Conservation (phyloP, 345 rosid genomes). For the Hibiscus mutabilis region DNA sequence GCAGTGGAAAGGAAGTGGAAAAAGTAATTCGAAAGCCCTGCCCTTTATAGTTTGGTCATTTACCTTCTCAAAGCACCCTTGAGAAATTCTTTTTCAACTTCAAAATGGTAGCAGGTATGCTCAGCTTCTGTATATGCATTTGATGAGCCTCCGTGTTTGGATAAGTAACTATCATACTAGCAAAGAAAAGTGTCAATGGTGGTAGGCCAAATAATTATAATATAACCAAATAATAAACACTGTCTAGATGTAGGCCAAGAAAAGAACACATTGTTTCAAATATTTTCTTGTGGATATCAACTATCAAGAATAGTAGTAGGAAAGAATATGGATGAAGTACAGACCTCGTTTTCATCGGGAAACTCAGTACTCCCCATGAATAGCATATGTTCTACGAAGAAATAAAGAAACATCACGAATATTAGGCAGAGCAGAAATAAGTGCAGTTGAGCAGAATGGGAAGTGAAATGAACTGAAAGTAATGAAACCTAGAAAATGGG, state of each 20-base stretch:
- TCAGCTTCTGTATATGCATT: constrained; percentile 95
- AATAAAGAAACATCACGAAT: background rate
- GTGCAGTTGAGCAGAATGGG: background rate
- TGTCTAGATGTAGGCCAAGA: background rate
- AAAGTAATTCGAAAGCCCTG: constrained; percentile 9
- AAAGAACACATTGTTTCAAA: background rate
- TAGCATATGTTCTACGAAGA: constrained; percentile 88
- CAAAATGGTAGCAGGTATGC: constrained; percentile 96
- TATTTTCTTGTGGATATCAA: background rate
- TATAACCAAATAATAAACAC: background rate
- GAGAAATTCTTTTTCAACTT: constrained; percentile 83
- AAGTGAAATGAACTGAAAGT: background rate
- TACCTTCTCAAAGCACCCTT: constrained; percentile 86
- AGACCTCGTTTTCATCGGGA: constrained; percentile 96
- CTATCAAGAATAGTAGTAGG: background rate
- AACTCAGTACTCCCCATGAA: constrained; percentile 94
- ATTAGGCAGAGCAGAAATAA: background rate
- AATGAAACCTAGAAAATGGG: constrained; percentile 83
- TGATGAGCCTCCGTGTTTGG: constrained; percentile 97
- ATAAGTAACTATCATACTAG: constrained; percentile 97
- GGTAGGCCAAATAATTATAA: constrained; percentile 11
- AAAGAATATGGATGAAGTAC: constrained; percentile 16
- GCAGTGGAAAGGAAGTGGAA: background rate
- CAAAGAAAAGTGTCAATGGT: constrained; percentile 41
- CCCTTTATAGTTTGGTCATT: constrained; percentile 12